Percentiles rank a stretch among this genome's conserved stretches.
Evolutionary conservation across 768 basidiomycete species (phyloP).

Genomic region (Lepiota venenata): DNA sequence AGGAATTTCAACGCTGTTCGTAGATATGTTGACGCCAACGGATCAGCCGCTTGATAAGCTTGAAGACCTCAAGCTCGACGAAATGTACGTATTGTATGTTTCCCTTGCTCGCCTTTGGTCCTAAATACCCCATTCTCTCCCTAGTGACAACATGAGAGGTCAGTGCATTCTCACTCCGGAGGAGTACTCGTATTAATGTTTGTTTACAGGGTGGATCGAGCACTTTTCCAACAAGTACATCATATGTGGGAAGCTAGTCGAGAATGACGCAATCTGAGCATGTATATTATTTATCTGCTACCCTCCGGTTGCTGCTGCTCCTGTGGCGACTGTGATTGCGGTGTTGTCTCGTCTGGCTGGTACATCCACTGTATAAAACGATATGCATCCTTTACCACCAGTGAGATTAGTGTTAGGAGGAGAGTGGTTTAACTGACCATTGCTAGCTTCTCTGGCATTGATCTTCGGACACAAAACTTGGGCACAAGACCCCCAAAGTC

Average conservation of each 20-base stretch:
- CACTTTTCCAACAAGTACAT: slow-evolving; percentile 94
- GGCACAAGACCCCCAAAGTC: slow-evolving; percentile 55
- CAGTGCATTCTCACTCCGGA: slow-evolving; percentile 12
- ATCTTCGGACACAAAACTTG: slow-evolving; percentile 41
- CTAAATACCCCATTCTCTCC: slow-evolving; percentile 9
- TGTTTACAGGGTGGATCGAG: slow-evolving; percentile 77
- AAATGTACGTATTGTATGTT: slow-evolving; percentile 59
- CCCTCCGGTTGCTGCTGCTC: slow-evolving; percentile 13
- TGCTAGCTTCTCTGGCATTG: slow-evolving; percentile 46
- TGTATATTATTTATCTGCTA: slow-evolving; percentile 1
- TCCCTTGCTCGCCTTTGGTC: not conserved
- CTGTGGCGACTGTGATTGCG: not conserved
- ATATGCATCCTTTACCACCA: slow-evolving; percentile 3
- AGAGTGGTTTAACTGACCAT: slow-evolving; percentile 31
- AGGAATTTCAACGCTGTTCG: not conserved
- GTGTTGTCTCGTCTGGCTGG: not conserved
- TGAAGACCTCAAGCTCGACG: slow-evolving; percentile 70
- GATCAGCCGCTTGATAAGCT: slow-evolving; percentile 87
- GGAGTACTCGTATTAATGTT: slow-evolving; percentile 3
- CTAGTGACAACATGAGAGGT: slow-evolving; percentile 92
- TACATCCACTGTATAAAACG: slow-evolving; percentile 7
- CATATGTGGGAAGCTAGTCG: slow-evolving; percentile 83
- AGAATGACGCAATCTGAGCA: slow-evolving; percentile 57
- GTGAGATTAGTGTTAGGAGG: not conserved
- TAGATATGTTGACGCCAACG: slow-evolving; percentile 88